A percentile compares a stretch with the other conserved stretches of the same genome.
Evolutionary conservation across 805 yeast species (phyloP).

Genomic region (Metschnikowia lochheadii): DNA sequence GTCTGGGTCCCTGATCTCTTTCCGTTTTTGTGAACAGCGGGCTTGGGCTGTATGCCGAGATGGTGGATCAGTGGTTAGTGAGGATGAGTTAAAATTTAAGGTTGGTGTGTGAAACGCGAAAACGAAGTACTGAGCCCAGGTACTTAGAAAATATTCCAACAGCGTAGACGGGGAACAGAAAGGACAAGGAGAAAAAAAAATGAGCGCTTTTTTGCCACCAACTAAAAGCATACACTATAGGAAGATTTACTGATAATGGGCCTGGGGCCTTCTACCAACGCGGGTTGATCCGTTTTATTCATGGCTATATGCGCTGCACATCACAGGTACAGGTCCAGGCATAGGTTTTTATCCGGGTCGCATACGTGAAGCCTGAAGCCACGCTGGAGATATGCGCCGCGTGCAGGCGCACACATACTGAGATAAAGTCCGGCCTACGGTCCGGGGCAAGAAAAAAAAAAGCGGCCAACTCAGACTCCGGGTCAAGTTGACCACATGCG

Average conservation of each 20-base stretch:
- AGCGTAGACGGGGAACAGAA: too few species aligned
- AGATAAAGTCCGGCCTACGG: too few species aligned
- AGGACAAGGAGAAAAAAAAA: background rate
- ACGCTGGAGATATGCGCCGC: background rate
- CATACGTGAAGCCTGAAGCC: background rate
- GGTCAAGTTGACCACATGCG: too few species aligned
- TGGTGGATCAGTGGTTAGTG: background rate
- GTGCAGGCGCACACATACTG: background rate
- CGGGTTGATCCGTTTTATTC: background rate
- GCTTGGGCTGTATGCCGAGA: background rate
- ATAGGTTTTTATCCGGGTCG: background rate
- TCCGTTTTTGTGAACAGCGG: background rate
- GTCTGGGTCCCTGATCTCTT: background rate
- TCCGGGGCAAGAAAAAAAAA: too few species aligned
- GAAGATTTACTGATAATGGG: background rate
- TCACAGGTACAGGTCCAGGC: background rate
- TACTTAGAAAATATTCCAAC: background rate
- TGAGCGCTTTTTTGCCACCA: background rate
- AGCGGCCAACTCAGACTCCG: too few species aligned
- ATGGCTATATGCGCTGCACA: background rate
- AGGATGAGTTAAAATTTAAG: background rate
- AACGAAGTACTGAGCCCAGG: background rate
- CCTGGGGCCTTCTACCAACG: background rate
- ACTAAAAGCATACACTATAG: too few species aligned
- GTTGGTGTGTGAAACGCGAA: conserved; percentile 4